phyloP scores from a whole-genome alignment of 2,329 filamentous ascomycete genomes.

The Septoria petroselini region DNA sequence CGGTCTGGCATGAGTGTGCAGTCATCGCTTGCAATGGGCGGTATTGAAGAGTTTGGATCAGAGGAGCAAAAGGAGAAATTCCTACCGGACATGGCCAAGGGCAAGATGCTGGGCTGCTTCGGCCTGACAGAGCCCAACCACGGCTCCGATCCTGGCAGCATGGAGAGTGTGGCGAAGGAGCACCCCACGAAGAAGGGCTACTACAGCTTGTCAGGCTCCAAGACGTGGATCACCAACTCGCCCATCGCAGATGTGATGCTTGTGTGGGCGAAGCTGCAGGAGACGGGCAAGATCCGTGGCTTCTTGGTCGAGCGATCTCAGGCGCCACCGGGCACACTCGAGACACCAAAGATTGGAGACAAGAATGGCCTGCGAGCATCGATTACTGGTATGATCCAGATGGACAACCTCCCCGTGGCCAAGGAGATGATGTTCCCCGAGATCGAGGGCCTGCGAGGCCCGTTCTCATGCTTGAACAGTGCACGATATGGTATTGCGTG shows the following conservation, averaged over 20 bases:
- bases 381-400: conserved; percentile 95
- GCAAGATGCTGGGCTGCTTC: conserved; percentile 79
- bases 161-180: conserved; percentile 82
- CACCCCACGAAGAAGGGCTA: conserved; percentile 83
- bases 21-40: conserved; percentile 88
- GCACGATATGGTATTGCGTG: conserved; percentile 91
- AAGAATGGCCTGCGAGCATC: conserved; percentile 93
- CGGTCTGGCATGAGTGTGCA: conserved; percentile 92
- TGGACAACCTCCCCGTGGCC: conserved; percentile 85
- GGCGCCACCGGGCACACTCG: conserved; percentile 82
- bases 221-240: conserved; percentile 96
- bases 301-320: conserved; percentile 84
- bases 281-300: conserved; percentile 88
- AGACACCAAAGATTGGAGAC: conserved; percentile 88
- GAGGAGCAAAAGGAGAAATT: conserved; percentile 83
- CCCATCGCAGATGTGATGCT: conserved; percentile 81
- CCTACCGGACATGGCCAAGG: conserved; percentile 75
- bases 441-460: conserved; percentile 80
- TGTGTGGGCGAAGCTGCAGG: conserved; percentile 89
- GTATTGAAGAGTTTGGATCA: conserved; percentile 83
- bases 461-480: conserved; percentile 91
- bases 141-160: conserved; percentile 83
- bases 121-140: conserved; percentile 91
- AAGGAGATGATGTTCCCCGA: conserved; percentile 91
- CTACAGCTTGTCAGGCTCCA: conserved; percentile 72